A percentile compares a stretch with the other conserved stretches of the same genome.
phyloP scores from a whole-genome alignment of 2,329 filamentous ascomycete genomes.

The Cladophialophora carrionii region DNA sequence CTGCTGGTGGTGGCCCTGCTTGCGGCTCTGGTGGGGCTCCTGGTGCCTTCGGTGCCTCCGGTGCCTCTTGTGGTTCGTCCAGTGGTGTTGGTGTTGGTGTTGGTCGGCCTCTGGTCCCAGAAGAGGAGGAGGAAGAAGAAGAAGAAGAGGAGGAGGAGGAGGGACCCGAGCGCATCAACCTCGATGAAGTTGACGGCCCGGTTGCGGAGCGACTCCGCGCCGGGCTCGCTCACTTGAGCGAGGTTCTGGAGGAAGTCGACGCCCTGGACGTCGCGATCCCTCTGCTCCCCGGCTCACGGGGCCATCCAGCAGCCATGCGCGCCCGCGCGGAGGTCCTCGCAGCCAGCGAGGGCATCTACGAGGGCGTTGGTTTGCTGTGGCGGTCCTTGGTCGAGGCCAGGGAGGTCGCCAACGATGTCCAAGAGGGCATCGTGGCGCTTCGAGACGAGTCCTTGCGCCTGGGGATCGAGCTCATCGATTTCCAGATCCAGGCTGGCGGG shows the following conservation, averaged over 20 bases:
- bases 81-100: not conserved
- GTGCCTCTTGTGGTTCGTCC: not conserved
- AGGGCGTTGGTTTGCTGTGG: conserved; percentile 15
- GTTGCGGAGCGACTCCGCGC: conserved; percentile 14
- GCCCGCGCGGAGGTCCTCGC: conserved; percentile 19
- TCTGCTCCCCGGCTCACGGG: not conserved
- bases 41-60: not conserved
- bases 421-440: not conserved
- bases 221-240: conserved; percentile 17
- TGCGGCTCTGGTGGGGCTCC: not conserved
- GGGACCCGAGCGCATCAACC: conserved; percentile 6
- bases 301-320: conserved; percentile 23
- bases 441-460: conserved; percentile 9
- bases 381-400: conserved; percentile 3
- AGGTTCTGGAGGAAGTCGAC: conserved; percentile 18
- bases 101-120: conserved; percentile 8
- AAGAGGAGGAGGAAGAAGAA: conserved; percentile 9
- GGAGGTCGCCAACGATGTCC: conserved; percentile 12
- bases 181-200: conserved; percentile 14
- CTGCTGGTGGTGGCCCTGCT: not conserved
- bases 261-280: conserved; percentile 17
- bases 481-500: conserved; percentile 9
- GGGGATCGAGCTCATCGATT: not conserved
- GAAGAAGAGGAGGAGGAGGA: conserved; percentile 14
- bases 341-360: conserved; percentile 15